phyloP scores from a whole-genome alignment of 2,329 filamentous ascomycete genomes.

The Ceratocystis ficicola region DNA sequence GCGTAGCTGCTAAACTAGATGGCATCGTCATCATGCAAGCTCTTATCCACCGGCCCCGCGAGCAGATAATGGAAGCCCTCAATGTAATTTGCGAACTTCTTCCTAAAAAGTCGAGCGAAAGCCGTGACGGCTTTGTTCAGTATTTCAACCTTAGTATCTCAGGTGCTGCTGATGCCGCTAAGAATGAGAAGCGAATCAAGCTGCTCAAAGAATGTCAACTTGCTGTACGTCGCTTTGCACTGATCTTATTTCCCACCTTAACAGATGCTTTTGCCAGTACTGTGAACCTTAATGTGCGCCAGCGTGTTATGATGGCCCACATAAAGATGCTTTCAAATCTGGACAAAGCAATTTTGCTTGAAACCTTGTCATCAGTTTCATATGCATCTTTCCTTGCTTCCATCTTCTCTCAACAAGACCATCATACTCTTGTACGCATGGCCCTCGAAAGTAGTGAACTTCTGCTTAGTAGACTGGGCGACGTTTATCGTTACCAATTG shows the following conservation, averaged over 20 bases:
- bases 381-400: slow-evolving; percentile 94
- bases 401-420: slow-evolving; percentile 90
- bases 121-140: slow-evolving; percentile 28
- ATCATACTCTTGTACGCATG: slow-evolving; percentile 71
- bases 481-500: slow-evolving; percentile 89
- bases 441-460: slow-evolving; percentile 84
- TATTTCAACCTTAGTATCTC: neutral
- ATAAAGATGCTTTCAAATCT: slow-evolving; percentile 95
- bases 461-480: slow-evolving; percentile 67
- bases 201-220: slow-evolving; percentile 70
- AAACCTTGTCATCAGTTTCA: slow-evolving; percentile 74
- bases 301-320: slow-evolving; percentile 91
- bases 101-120: slow-evolving; percentile 40
- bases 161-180: neutral
- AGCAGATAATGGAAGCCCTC: slow-evolving; percentile 92
- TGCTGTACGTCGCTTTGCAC: slow-evolving; percentile 80
- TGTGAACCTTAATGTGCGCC: slow-evolving; percentile 84
- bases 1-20: slow-evolving; percentile 76
- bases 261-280: slow-evolving; percentile 97
- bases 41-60: slow-evolving; percentile 83
- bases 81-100: slow-evolving; percentile 95
- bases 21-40: slow-evolving; percentile 98
- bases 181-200: slow-evolving; percentile 71
- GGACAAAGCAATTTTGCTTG: slow-evolving; percentile 71
- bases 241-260: slow-evolving; percentile 85